A percentile compares a stretch with the other conserved stretches of the same genome.
Evolutionary conservation across 2,329 filamentous ascomycete species (phyloP).

Genomic region (Calonectria henricotiae): DNA sequence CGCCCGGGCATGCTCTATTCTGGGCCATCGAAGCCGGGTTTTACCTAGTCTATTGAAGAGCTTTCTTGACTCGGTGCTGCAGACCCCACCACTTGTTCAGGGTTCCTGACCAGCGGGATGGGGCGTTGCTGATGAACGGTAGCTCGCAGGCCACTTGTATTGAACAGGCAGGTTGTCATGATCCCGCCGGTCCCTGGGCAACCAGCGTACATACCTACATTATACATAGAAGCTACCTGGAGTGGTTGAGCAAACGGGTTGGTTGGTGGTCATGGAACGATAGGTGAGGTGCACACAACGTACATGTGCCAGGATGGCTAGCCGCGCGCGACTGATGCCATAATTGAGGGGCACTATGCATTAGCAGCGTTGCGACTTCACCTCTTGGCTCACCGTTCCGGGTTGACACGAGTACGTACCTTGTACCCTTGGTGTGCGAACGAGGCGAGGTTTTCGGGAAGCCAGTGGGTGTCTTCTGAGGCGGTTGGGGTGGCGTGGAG

Average conservation of each 20-base stretch:
- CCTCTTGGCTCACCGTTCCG: constrained; percentile 2
- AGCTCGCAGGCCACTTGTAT: constrained; percentile 14
- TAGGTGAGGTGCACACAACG: neutral
- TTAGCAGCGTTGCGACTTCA: neutral
- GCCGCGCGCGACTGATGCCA: constrained; percentile 42
- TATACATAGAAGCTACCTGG: neutral
- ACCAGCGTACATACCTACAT: neutral
- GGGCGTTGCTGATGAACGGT: neutral
- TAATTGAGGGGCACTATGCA: constrained; percentile 22
- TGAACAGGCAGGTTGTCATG: constrained; percentile 21
- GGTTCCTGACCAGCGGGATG: neutral
- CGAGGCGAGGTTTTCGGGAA: constrained; percentile 10
- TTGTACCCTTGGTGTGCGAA: neutral
- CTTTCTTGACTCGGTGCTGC: neutral
- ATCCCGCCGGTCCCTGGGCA: neutral
- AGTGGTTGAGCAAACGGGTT: neutral
- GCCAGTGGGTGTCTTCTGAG: neutral
- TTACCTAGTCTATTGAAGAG: neutral
- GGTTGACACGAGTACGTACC: neutral
- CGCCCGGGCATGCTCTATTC: constrained; percentile 13
- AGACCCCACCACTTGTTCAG: neutral
- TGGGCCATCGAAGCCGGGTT: constrained; percentile 12
- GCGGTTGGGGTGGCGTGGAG: constrained; percentile 19
- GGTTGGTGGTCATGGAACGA: neutral
- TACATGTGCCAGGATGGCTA: constrained; percentile 12